Conservation (phyloP, 768 basidiomycete species). For the Tephrocybe rancida region DNA sequence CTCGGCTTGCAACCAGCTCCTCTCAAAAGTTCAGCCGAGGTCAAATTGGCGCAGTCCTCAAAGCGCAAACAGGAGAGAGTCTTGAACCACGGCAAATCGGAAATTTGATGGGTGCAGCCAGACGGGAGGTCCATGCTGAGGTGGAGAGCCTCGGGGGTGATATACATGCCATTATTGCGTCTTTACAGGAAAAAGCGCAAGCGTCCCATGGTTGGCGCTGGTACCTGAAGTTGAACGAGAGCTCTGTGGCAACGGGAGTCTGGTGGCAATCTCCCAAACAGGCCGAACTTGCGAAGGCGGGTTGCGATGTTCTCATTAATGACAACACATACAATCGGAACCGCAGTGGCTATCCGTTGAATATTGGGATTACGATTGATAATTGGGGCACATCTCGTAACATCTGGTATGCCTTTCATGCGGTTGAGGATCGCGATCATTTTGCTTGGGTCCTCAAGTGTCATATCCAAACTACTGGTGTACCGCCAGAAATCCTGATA, state of each 20-base stretch:
- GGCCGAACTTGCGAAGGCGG: conserved; percentile 20
- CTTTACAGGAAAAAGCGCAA: conserved; percentile 14
- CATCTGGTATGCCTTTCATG: conserved; percentile 28
- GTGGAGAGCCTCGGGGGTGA: conserved; percentile 28
- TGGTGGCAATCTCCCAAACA: conserved; percentile 37
- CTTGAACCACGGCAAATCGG: conserved; percentile 32
- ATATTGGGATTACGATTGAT: conserved; percentile 34
- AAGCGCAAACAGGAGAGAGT: conserved; percentile 3
- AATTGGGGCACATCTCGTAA: conserved; percentile 23
- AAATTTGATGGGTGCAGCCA: conserved; percentile 26
- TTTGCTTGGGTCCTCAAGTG: conserved; percentile 25
- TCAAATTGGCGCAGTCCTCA: conserved; percentile 18
- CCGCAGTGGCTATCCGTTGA: conserved; percentile 27
- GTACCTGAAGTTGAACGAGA: conserved; percentile 19
- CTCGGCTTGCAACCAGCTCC: conserved; percentile 6
- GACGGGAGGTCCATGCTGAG: conserved; percentile 15
- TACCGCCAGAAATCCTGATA: conserved; percentile 20
- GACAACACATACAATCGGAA: conserved; percentile 32
- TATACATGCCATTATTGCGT: conserved; percentile 23
- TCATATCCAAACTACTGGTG: conserved; percentile 20
- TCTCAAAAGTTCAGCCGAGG: conserved; percentile 14
- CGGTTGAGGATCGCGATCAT: conserved; percentile 20
- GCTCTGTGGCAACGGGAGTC: conserved; percentile 17
- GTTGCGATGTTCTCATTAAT: conserved; percentile 31
- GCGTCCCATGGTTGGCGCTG: conserved; percentile 22